Conservation (phyloP, 2,329 filamentous ascomycete genomes). For the Fusarium setosum region DNA sequence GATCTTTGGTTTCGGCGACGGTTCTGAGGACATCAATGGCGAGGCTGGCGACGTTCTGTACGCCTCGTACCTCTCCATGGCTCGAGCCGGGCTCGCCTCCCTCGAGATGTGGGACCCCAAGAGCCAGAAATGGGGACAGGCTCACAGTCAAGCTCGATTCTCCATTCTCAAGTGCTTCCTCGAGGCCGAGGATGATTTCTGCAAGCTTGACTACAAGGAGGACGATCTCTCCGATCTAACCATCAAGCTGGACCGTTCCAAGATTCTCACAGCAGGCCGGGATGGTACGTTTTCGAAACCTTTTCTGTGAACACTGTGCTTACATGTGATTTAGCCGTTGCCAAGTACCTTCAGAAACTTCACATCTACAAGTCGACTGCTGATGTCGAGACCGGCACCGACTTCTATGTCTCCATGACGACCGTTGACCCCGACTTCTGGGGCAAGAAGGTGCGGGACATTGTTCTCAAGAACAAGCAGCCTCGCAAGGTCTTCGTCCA, state of each 20-base stretch:
- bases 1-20: slow-evolving; percentile 92
- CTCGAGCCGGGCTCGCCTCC: slow-evolving; percentile 86
- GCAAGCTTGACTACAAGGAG: slow-evolving; percentile 78
- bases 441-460: slow-evolving; percentile 80
- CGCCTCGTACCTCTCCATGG: slow-evolving; percentile 91
- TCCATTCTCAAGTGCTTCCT: slow-evolving; percentile 89
- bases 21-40: slow-evolving; percentile 75
- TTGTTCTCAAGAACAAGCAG: slow-evolving; percentile 81
- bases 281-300: slow-evolving; percentile 58
- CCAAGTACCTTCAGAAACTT: slow-evolving; percentile 88
- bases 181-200: slow-evolving; percentile 87
- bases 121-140: slow-evolving; percentile 90
- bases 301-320: slow-evolving; percentile 27
- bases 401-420: slow-evolving; percentile 87
- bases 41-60: slow-evolving; percentile 90
- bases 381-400: slow-evolving; percentile 80
- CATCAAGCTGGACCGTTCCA: slow-evolving; percentile 84
- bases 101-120: slow-evolving; percentile 97
- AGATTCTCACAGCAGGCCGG: slow-evolving; percentile 86
- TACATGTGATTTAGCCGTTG: slow-evolving; percentile 69
- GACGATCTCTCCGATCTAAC: slow-evolving; percentile 84
- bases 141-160: slow-evolving; percentile 92
- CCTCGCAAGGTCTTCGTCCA: slow-evolving; percentile 94
- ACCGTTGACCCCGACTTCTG: slow-evolving; percentile 85
- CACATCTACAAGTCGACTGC: slow-evolving; percentile 94